Base-by-base conservation (phyloP, 2,329 filamentous ascomycete genomes). In the Colletotrichum tanaceti region DNA sequence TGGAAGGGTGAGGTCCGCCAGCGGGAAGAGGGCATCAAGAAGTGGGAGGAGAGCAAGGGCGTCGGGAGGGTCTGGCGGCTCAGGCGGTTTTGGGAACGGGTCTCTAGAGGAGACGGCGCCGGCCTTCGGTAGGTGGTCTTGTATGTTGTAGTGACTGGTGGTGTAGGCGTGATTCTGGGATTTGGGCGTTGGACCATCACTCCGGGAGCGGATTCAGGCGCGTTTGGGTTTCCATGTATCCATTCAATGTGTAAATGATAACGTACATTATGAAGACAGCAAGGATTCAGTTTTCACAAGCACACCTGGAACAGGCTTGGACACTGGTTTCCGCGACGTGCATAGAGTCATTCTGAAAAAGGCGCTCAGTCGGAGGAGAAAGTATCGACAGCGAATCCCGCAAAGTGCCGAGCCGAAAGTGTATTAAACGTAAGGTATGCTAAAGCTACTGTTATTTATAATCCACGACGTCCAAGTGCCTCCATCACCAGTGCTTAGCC, bases 51-150 rank as follows among this genome's bases (percentile, higher is more conserved):
- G 75, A 80, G 78, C 38, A 78, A 80, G 0, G 86, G 87, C 0
- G 77, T 87, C 0, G 86, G 87, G 3, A 79, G 86, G 49, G 89
- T 91, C 7, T 87, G 89, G 84, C 83, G 86, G 24, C 75, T 93
- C 65, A 85, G 85, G 73, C 82, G 83, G 69, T 92, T 91, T 74
- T 93, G 90, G 89, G 90, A 92, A 78, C 82, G 83, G 24, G 80
- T 91, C 41, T 82, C 84, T 1, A 77, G 77, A 18, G 83, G 82
- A 2, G 81, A 82, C 53, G 71, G 63, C 9, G 41, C 32, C n/a
- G 49, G 58, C 38, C 52, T 54, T 41, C 52, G 58, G 64, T 70
- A 70, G 64, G 64, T 53, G 3, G 49, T 13, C 16, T 44, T 14
- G 20, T 28, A 14, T 32, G 47, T 16, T 53, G 32, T 38, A 59